Base-by-base conservation (phyloP, 768 basidiomycete genomes). In the Nidularia pulvinata region DNA sequence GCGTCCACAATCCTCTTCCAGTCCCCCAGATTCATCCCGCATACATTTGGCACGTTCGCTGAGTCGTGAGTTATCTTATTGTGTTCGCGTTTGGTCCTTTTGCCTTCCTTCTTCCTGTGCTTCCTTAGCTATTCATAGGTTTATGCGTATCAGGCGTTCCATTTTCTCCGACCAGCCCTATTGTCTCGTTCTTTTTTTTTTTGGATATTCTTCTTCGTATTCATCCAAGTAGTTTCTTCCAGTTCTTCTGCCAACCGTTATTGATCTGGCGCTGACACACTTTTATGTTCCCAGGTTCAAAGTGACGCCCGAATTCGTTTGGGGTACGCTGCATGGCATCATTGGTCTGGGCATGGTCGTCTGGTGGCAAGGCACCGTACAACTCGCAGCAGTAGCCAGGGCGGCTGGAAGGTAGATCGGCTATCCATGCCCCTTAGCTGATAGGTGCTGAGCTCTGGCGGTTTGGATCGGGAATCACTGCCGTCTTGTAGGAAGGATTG, bases 361-460 rank as follows among this genome's bases (percentile, higher is more conserved):
- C 3, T 93, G 91, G 91, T 93, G 91, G 91, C 91, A 93, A 69
- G 73, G 65, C 14, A 93, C 90, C 2, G 70, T 91, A 48, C 79
- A 74, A 34, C 69, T 82, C 37, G 73, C 80, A 30, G 69, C 68
- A 22, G 67, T 77, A 61, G 67, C 75, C 33, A 70, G 75, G 19
- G 66, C 58, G 37, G 57, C 60, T 16, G 22, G 33, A 22, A 32
- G 36, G 13, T 51, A 36, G 42, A 51, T 36, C 37, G 7, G 22
- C 19, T 19, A 19, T 19, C 19, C 19, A 19, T 19, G 19, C 19
- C 19, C 19, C 19, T 19, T 19, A 19, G 19, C 19, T 19, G 19
- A 19, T 19, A 1, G 19, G 19, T 1, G 19, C 19, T 19, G 19
- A 19, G 19, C 19, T 19, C 19, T 19, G 19, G 19, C 19, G 19